Percentiles rank a stretch among this genome's conserved stretches.
These are phyloP conservation scores for Pseudogymnoascus sp. DNA, from an alignment of 2,329 filamentous ascomycete species.

Conservation along the genomic window DNA sequence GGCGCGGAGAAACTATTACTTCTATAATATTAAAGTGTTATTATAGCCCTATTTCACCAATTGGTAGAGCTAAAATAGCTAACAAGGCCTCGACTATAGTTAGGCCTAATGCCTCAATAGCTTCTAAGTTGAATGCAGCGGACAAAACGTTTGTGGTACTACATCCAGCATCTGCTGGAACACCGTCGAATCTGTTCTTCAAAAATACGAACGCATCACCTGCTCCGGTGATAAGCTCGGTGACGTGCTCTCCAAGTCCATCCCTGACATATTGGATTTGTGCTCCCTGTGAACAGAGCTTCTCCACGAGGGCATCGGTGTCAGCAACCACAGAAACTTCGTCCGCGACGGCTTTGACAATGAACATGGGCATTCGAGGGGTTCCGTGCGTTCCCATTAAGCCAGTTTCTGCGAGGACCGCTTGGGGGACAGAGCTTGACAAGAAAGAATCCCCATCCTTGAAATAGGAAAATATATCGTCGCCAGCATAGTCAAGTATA, in stretches of 20 bases:
- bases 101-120: background rate
- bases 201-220: background rate
- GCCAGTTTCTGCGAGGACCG: background rate
- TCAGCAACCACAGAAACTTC: constrained; percentile 35
- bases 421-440: background rate
- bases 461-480: constrained; percentile 36
- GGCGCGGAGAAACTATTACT: background rate
- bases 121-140: background rate
- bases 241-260: constrained; percentile 32
- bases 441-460: constrained; percentile 26
- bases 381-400: constrained; percentile 28
- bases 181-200: background rate
- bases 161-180: background rate
- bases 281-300: constrained; percentile 34
- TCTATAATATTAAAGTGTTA: too few relatives aligned
- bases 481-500: constrained; percentile 23
- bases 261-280: constrained; percentile 38
- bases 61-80: background rate
- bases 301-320: constrained; percentile 35
- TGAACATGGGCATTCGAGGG: constrained; percentile 39
- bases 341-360: constrained; percentile 42
- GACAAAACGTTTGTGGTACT: background rate
- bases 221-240: background rate
- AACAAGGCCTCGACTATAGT: background rate
- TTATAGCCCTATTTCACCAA: too few relatives aligned